Base-by-base conservation (phyloP, 257 asterid genomes). In the Asclepias syriaca region DNA sequence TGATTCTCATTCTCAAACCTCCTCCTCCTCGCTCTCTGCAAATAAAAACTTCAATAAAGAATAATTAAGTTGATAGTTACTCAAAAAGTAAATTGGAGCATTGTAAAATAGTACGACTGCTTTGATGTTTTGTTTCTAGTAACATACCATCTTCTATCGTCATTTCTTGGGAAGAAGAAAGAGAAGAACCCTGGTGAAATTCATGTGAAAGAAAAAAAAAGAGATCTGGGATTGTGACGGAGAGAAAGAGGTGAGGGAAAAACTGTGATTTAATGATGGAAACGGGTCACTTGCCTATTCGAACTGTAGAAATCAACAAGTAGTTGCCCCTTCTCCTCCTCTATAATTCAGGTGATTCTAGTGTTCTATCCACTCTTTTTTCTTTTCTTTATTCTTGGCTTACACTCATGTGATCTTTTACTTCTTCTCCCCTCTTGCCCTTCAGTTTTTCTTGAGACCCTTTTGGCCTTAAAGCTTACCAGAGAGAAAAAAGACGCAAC, bases 261-360 rank as follows among this genome's bases (percentile, higher is more conserved):
- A 43, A 71, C 56, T 64, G 54, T 19, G 67, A 73, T 74, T 82
- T 86, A 76, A 83, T 88, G 94, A 83, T 69, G 78, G 82, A 70
- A 86, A 86, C 90, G 88, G 88, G 84, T 83, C 81, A 75, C 90
- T 78, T 77, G 94, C 86, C 71, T 16, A 39, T 73, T 71, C 74
- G 72, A 76, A 54, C 15, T 65, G 77, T 79, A 66, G 58, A 68
- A 68, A 51, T 68, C 69, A 66, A 65, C n/a, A 50, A 74, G 79
- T 78, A 56, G 87, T 88, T 80, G 87, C 85, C 78, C 48, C 10
- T 43, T 34, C 39, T 34, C 39, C 39, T 34, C 39, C 48, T 83
- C 81, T 85, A 55, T 73, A 86, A 79, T 80, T 89, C 89, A 86
- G 96, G 93, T 85, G 89, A 86, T 70, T 77, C 78, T 72, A 40